Conservation (phyloP, 208 protist species). For the Phytomonas serpens region DNA sequence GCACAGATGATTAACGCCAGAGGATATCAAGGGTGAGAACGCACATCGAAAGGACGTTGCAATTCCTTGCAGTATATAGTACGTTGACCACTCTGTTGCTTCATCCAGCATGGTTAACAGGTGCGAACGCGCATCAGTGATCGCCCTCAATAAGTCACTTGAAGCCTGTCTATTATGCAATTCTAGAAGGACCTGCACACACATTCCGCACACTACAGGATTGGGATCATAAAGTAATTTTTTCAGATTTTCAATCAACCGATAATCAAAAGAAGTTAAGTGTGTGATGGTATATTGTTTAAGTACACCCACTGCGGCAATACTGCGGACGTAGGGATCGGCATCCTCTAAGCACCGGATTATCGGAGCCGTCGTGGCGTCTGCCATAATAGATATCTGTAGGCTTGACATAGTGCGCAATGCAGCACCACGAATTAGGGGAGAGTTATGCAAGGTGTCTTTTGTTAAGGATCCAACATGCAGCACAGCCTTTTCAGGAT, state of each 20-base stretch:
- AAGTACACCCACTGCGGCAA: slow-evolving; percentile 94
- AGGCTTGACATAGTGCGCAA: slow-evolving; percentile 98
- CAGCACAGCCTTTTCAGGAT: slow-evolving; percentile 96
- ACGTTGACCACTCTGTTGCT: slow-evolving; percentile 96
- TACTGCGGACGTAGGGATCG: slow-evolving; percentile 98
- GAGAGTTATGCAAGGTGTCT: slow-evolving; percentile 93
- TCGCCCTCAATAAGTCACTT: slow-evolving; percentile 15
- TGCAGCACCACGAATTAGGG: slow-evolving; percentile 96
- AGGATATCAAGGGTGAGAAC: not conserved
- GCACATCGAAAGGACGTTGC: slow-evolving; percentile 13
- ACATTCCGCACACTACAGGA: slow-evolving; percentile 95
- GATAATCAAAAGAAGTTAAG: slow-evolving; percentile 78
- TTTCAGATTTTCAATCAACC: slow-evolving; percentile 82
- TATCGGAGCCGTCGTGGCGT: slow-evolving; percentile 96
- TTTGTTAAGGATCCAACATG: slow-evolving; percentile 96
- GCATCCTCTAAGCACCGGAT: slow-evolving; percentile 87
- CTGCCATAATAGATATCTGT: slow-evolving; percentile 94
- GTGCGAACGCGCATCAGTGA: slow-evolving; percentile 74
- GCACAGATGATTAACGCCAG: not conserved
- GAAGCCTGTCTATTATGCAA: slow-evolving; percentile 32
- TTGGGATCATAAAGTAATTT: slow-evolving; percentile 95
- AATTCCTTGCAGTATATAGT: slow-evolving; percentile 96
- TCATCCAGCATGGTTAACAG: slow-evolving; percentile 89
- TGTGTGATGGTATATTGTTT: slow-evolving; percentile 96
- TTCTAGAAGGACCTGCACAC: slow-evolving; percentile 89